phyloP scores from a whole-genome alignment of 2,329 filamentous ascomycete genomes.

The Ophiostoma ulmi region DNA sequence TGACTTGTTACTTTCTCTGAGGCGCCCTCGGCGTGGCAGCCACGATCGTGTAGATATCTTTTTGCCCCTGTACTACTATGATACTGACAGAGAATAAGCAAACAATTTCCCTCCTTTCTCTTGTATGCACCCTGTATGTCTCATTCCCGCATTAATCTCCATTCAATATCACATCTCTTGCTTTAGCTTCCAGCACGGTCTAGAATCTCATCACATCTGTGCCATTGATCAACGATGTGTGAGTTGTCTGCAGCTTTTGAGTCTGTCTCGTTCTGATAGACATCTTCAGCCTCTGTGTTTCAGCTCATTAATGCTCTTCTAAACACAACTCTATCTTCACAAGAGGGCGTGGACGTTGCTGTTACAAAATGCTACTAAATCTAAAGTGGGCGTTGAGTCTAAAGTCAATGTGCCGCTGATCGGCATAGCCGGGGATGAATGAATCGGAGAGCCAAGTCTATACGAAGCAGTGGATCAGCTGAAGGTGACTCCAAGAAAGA shows the following conservation, averaged over 20 bases:
- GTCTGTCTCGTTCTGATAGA: neutral
- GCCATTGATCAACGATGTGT: neutral
- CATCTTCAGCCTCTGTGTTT: neutral
- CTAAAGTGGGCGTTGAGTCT: neutral
- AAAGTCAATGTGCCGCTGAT: neutral
- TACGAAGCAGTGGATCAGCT: neutral
- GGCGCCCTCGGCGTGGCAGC: neutral
- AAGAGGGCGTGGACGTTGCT: neutral
- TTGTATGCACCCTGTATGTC: neutral
- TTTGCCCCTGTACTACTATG: neutral
- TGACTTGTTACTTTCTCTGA: neutral
- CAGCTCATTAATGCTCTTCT: neutral
- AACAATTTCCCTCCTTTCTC: neutral
- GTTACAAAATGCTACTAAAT: neutral
- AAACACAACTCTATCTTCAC: neutral
- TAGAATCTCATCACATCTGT: neutral
- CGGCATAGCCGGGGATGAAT: neutral
- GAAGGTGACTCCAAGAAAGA: neutral
- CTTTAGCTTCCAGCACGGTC: neutral
- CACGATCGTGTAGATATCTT: neutral
- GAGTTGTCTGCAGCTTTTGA: neutral
- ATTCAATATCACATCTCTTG: neutral
- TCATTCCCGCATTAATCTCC: neutral
- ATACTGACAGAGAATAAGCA: too few species aligned
- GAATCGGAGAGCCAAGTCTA: constrained; percentile 8